phyloP scores from a whole-genome alignment of 345 rosid species.

The Boechera retrofracta region DNA sequence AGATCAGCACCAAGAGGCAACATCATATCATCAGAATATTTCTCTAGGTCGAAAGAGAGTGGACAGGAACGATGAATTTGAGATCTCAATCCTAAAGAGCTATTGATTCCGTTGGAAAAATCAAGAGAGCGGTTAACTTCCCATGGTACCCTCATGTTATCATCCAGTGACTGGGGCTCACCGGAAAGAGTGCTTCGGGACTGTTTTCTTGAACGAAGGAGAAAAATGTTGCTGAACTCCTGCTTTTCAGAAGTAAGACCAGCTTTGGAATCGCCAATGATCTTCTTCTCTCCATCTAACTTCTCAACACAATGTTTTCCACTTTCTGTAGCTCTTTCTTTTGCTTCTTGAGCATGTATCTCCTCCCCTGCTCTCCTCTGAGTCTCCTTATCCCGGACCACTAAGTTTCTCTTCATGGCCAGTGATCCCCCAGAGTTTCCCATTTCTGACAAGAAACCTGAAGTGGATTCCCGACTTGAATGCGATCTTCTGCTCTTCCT shows the following conservation, averaged over 20 bases:
- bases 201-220: constrained; percentile 53
- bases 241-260: constrained; percentile 41
- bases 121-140: constrained; percentile 10
- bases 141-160: constrained; percentile 38
- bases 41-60: constrained; percentile 50
- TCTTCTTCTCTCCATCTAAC: constrained; percentile 42
- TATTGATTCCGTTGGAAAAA: constrained; percentile 22
- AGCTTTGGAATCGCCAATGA: constrained; percentile 41
- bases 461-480: constrained; percentile 32
- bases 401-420: not conserved
- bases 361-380: constrained; percentile 46
- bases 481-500: constrained; percentile 34
- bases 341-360: constrained; percentile 30
- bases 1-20: constrained; percentile 41
- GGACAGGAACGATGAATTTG: constrained; percentile 62
- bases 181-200: constrained; percentile 35
- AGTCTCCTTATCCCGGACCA: constrained; percentile 30
- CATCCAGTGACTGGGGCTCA: constrained; percentile 43
- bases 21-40: constrained; percentile 40
- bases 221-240: constrained; percentile 52
- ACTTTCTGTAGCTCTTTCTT: constrained; percentile 29
- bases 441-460: constrained; percentile 45
- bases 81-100: constrained; percentile 41
- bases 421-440: constrained; percentile 41
- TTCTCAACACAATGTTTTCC: constrained; percentile 21